Base-by-base conservation (phyloP, 1,284 basidiomycete species). In the Coniferiporia sulphurascens region DNA sequence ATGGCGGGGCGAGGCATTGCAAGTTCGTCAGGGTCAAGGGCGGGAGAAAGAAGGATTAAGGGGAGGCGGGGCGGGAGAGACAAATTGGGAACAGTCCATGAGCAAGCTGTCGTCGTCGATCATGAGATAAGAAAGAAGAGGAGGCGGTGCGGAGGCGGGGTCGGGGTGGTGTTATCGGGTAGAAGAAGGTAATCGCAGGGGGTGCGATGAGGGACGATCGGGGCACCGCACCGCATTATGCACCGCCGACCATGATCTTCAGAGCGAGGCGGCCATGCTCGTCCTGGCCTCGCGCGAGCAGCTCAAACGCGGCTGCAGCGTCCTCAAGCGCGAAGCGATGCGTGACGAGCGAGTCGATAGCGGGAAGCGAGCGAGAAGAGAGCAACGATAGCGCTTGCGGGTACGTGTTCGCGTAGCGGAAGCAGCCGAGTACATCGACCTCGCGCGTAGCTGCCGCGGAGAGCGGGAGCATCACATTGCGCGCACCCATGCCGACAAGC, bases 401-500 rank as follows among this genome's bases (percentile, higher is more conserved):
- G 72, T 97, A 98, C 19, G 91, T 95, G 77, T 94, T 87, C 60
- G 87, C 86, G 67, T 92, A 92, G 43, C 87, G 81, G 85, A 98
- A 98, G 50, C 91, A 92, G 62, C 95, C 95, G 66, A 89, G 82
- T 65, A 98, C 84, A 73, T 98, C 95, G 62, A 98, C 93, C 75
- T 98, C 95, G 55, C 95, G 86, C 52, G 89, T 75, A 12, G 93
- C 86, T 13, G 93, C 91, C 19, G 83, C 81, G 34, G 88, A 88
- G 58, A 94, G 80, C n/a, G 95, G 95, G 53, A 96, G 79, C 62
- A 82, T 79, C 60, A 91, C 84, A 68, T 89, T 90, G 63, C 87
- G 84, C 19, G 91, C 86, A 65, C 95, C 95, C 95, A 98, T 98
- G 35, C 95, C 95, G 66, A 98, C 86, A 67, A 94, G 89, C 78